Conservation (phyloP, 352 stramenopile species). For the Phytophthora fragariaefolia region DNA sequence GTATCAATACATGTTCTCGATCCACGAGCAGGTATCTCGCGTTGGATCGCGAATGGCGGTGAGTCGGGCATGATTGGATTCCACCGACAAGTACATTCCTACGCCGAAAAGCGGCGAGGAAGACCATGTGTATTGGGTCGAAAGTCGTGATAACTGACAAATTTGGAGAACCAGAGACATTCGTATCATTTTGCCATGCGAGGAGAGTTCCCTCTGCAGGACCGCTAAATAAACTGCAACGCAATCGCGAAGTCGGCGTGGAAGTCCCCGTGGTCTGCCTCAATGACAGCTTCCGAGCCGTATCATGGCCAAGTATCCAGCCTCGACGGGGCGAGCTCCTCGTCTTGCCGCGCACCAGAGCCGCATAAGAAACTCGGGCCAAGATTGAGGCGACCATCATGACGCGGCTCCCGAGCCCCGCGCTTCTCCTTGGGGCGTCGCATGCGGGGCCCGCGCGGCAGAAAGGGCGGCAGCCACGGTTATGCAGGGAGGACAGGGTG, state of each 20-base stretch:
- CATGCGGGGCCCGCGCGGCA: slow-evolving; percentile 14
- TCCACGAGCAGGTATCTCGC: background rate
- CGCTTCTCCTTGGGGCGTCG: slow-evolving; percentile 31
- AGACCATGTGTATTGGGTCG: slow-evolving; percentile 3
- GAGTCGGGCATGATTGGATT: slow-evolving; percentile 10
- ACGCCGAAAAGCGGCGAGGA: slow-evolving; percentile 3
- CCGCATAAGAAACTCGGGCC: background rate
- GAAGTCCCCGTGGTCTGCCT: too few relatives aligned
- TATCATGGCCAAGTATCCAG: background rate
- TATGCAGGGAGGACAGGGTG: slow-evolving; percentile 20
- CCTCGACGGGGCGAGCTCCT: background rate
- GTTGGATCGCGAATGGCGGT: background rate
- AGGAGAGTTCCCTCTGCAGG: slow-evolving; percentile 8
- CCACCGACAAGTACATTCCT: slow-evolving; percentile 5
- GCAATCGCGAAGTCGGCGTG: background rate
- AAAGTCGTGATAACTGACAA: slow-evolving; percentile 28
- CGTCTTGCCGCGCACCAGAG: background rate
- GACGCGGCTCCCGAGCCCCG: background rate
- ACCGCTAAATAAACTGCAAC: slow-evolving; percentile 12
- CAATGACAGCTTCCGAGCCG: background rate
- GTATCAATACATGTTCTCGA: too few relatives aligned
- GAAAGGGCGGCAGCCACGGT: slow-evolving; percentile 21
- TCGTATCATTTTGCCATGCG: slow-evolving; percentile 26
- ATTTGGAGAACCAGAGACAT: slow-evolving; percentile 26
- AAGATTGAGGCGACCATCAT: slow-evolving; percentile 14